These are phyloP conservation scores for Hansenula lynferdii DNA, from an alignment of 1,139 yeast species.

Conservation along the genomic window DNA sequence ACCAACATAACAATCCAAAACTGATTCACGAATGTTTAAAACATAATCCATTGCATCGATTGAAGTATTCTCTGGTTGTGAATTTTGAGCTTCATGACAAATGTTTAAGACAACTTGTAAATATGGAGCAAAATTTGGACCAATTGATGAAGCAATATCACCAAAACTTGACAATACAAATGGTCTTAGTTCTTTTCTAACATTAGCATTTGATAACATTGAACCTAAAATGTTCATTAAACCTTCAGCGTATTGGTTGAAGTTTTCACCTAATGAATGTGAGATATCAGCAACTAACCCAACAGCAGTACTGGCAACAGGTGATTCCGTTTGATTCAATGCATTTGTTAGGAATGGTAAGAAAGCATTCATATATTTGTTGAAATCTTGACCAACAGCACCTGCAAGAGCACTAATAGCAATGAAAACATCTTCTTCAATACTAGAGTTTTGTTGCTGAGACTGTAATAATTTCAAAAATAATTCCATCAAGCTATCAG, in stretches of 20 bases:
- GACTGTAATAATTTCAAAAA: slow-evolving; percentile 61
- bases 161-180: slow-evolving; percentile 93
- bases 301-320: slow-evolving; percentile 82
- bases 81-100: slow-evolving; percentile 38
- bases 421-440: slow-evolving; percentile 92
- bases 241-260: slow-evolving; percentile 70
- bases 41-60: slow-evolving; percentile 77
- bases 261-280: slow-evolving; percentile 76
- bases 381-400: slow-evolving; percentile 66
- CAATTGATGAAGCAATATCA: slow-evolving; percentile 89
- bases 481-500: slow-evolving; percentile 82
- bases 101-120: slow-evolving; percentile 70
- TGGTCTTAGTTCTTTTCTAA: slow-evolving; percentile 80
- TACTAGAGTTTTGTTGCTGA: slow-evolving; percentile 61
- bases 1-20: slow-evolving; percentile 93
- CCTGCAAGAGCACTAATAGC: slow-evolving; percentile 89
- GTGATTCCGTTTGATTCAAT: slow-evolving; percentile 74
- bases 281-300: slow-evolving; percentile 96
- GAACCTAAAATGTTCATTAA: slow-evolving; percentile 80
- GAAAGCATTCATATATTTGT: slow-evolving; percentile 74
- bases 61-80: slow-evolving; percentile 49
- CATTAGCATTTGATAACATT: slow-evolving; percentile 58
- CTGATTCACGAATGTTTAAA: slow-evolving; percentile 71
- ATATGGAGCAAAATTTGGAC: slow-evolving; percentile 68
- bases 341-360: slow-evolving; percentile 79